phyloP scores from a whole-genome alignment of 1,284 basidiomycete species.

The Leccinum griseonigrum region DNA sequence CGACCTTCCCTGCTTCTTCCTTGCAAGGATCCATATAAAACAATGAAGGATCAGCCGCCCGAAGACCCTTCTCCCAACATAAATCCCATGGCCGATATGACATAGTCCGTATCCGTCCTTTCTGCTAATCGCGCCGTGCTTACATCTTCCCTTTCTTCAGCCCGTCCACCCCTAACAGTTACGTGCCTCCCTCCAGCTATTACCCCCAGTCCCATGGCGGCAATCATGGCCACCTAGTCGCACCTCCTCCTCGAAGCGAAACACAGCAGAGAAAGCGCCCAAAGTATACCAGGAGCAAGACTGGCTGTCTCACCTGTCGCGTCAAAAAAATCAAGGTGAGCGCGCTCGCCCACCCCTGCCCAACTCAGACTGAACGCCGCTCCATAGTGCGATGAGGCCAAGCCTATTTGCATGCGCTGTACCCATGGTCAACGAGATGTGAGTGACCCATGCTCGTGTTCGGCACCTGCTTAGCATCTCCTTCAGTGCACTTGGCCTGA shows the following conservation, averaged over 20 bases:
- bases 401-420: constrained; percentile 77
- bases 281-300: constrained; percentile 85
- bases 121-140: constrained; percentile 9
- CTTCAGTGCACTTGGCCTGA: constrained; percentile 80
- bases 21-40: constrained; percentile 35
- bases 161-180: constrained; percentile 37
- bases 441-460: constrained; percentile 11
- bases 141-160: constrained; percentile 22
- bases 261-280: constrained; percentile 68
- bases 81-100: constrained; percentile 55
- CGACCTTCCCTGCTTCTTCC: constrained; percentile 35
- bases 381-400: constrained; percentile 74
- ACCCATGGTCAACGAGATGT: constrained; percentile 78
- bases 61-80: constrained; percentile 40
- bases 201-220: constrained; percentile 39
- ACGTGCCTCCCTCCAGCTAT: constrained; percentile 47
- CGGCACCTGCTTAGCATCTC: constrained; percentile 17
- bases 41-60: constrained; percentile 42
- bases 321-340: constrained; percentile 84
- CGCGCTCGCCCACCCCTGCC: constrained; percentile 9
- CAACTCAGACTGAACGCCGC: constrained; percentile 13
- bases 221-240: constrained; percentile 45
- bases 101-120: constrained; percentile 49
- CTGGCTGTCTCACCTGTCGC: constrained; percentile 80
- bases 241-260: constrained; percentile 48